Evolutionary conservation across 768 basidiomycete species (phyloP), one percentile per base, ranked within the genome.

Genomic region (Floccularia luteovirens): DNA sequence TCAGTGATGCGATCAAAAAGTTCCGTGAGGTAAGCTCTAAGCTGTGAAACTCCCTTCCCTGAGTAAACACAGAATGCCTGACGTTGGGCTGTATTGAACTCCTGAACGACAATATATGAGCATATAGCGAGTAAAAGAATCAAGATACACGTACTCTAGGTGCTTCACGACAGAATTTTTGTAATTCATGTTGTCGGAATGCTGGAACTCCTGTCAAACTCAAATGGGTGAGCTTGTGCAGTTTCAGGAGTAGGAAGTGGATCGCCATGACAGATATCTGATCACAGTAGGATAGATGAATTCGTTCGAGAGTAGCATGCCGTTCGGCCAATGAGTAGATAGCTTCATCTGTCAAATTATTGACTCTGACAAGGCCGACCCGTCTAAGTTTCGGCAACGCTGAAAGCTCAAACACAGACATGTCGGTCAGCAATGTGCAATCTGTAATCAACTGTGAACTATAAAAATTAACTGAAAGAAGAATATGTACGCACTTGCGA

Each of bases 271-370:
- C 88, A 4, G 87, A 80, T 41, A 99, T 85, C 53, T 93, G 88
- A 57, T 96, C 90, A 59, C 96, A 99, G 56, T 98, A 97, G 2
- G 91, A 96, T 36, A 99, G 69, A 61, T 99, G 96, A 16, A 99
- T 90, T 28, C 96, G 83, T 57, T 99, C 96, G 17, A 98, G 72
- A 6, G 90, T 84, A 21, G 79, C 77, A 51, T 89, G 80, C 12
- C 90, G 77, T 45, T 90, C 86, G 6, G 80, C 89, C 7, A 99
- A 75, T 1, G 92, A 74, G 55, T 86, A 87, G 23, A 98, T 81
- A 2, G 90, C 90, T 51, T 94, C 81, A 55, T 99, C 96, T 8
- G 96, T 99, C 41, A 99, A 66, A 50, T 92, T 90, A 56, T 68
- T 78, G 36, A 97, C 92, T 43, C 93, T 80, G 31, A 98, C 96